Base-by-base conservation (phyloP, 1,284 basidiomycete species). In the Cryptococcus sp. region DNA sequence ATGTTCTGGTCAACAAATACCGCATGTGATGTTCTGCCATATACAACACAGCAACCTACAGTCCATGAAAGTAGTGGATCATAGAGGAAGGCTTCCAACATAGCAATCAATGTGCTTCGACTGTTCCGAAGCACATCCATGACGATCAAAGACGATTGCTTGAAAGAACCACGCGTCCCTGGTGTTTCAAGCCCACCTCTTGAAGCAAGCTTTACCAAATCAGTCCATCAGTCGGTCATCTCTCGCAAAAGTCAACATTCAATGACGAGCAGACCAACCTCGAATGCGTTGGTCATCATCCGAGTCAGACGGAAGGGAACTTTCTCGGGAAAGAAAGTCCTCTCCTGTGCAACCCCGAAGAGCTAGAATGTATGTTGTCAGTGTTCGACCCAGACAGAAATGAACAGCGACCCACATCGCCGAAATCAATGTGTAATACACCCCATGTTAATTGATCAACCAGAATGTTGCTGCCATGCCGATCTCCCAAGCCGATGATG, bases 11-110 rank as follows among this genome's bases (percentile, higher is more conserved):
- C 28, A 33, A 9, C 28, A 33, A 5, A 33, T 33, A 9, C 28
- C 28, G 28, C 28, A 33, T 9, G 28, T 33, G 28, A 33, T 33
- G 9, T 9, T 33, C 28, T 23, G n/a, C 20, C 15, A 21, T 23
- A 7, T 3, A 46, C 3, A 47, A 9, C 7, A 18, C 11, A 37
- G 23, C 8, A 63, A n/a, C 68, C 57, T 40, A 70, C 73, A 39
- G 70, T 73, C 90, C 90, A 93, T 67, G 89, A 91, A 72, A 92
- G 88, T 54, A 93, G 78, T 12, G 90, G 90, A 70, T 93, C 90
- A 66, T 92, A 92, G 15, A 93, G 87, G 71, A 93, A 93, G 16
- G 90, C 72, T 49, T 73, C 73, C 13, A 76, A 61, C 69, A 76
- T 72, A 1, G 73, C 71, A 21, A 76, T 50, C n/a, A 76, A 46